A percentile compares a stretch with the other conserved stretches of the same genome.
Conservation (phyloP, 2,329 filamentous ascomycete genomes). For the Epichloe coenophiala region DNA sequence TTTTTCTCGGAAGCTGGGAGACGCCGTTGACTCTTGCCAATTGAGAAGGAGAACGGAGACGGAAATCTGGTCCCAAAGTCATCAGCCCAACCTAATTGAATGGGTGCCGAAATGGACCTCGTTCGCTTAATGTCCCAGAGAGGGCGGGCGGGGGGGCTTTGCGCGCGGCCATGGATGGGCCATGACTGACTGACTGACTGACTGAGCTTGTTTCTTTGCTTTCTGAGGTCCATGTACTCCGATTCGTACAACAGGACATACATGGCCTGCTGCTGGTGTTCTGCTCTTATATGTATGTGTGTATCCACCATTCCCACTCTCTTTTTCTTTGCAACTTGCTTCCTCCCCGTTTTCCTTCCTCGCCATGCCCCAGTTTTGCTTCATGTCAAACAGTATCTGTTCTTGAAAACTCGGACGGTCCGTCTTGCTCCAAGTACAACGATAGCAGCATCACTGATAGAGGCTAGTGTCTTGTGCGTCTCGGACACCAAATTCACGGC, state of each 20-base stretch:
- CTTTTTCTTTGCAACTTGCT: slow-evolving; percentile 7
- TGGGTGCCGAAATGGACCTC: slow-evolving; percentile 8
- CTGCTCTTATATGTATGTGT: slow-evolving; percentile 22
- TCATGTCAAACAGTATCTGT: not conserved
- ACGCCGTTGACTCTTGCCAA: not conserved
- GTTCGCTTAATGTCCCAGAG: slow-evolving; percentile 3
- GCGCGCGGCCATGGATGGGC: not conserved
- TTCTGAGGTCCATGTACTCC: not conserved
- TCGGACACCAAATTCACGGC: not conserved
- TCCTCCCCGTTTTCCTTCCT: slow-evolving; percentile 5
- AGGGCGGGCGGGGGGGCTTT: not conserved
- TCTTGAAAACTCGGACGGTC: not conserved
- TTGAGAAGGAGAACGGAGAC: too few species aligned
- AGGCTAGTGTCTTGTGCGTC: not conserved
- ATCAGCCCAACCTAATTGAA: slow-evolving; percentile 5
- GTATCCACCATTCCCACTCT: slow-evolving; percentile 20
- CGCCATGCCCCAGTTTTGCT: not conserved
- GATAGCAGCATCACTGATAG: not conserved
- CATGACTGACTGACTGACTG: not conserved
- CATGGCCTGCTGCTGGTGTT: slow-evolving; percentile 2
- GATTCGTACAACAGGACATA: slow-evolving; percentile 1
- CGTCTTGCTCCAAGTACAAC: not conserved
- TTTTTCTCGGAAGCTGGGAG: too few species aligned
- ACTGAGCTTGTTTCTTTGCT: slow-evolving; percentile 1
- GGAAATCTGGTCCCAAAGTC: slow-evolving; percentile 11